Evolutionary conservation across 1,284 basidiomycete species (phyloP).

Genomic region (Paramarasmius palmivorus): DNA sequence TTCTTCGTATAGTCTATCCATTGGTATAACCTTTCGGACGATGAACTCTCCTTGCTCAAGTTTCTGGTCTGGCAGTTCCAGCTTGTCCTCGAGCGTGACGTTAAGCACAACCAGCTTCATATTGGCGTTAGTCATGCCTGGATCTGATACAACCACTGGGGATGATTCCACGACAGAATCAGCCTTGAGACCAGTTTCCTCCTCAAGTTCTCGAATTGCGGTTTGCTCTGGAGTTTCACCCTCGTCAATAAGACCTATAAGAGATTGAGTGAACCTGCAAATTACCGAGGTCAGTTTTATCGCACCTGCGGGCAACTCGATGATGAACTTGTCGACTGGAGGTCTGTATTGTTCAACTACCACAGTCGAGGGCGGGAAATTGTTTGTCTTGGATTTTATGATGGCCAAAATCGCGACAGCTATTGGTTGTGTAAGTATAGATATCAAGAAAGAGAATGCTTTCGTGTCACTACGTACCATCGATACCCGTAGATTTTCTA

Average conservation of each 20-base stretch:
- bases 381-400: constrained; percentile 68
- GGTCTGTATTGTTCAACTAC: constrained; percentile 90
- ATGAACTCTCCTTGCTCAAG: constrained; percentile 87
- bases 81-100: constrained; percentile 58
- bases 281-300: too few species aligned
- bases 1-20: constrained; percentile 60
- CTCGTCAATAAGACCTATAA: constrained; percentile 82
- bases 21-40: constrained; percentile 67
- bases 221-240: constrained; percentile 75
- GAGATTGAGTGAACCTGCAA: too few species aligned
- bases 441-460: constrained; percentile 1
- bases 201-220: constrained; percentile 84
- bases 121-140: constrained; percentile 84
- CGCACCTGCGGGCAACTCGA: constrained; percentile 88
- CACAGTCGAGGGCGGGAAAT: constrained; percentile 73
- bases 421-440: constrained; percentile 24
- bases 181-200: constrained; percentile 89
- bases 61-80: constrained; percentile 62
- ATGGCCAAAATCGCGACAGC: constrained; percentile 85
- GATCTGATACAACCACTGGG: constrained; percentile 74
- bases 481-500: constrained; percentile 70
- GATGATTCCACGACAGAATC: constrained; percentile 64
- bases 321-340: constrained; percentile 70
- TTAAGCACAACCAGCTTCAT: constrained; percentile 75
- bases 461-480: constrained; percentile 52